Evolutionary conservation across 768 basidiomycete species (phyloP).

Genomic region (Hysterangium stoloniferum): DNA sequence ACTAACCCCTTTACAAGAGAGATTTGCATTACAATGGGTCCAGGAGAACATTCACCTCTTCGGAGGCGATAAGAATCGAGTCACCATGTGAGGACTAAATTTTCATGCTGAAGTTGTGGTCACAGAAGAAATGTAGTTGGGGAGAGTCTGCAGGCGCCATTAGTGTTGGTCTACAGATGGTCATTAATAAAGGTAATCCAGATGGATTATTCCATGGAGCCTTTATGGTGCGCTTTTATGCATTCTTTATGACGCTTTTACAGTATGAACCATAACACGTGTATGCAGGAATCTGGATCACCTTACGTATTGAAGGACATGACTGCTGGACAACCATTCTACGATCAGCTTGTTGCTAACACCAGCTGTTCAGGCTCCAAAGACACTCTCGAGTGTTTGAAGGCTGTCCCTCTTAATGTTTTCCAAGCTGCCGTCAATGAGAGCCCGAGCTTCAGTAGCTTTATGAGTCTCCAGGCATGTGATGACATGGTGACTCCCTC

Average conservation of each 20-base stretch:
- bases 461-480: constrained; percentile 13
- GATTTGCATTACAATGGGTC: constrained; percentile 29
- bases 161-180: constrained; percentile 43
- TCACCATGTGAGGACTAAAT: constrained; percentile 2
- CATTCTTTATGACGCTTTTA: not conserved
- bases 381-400: constrained; percentile 36
- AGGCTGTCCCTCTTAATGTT: constrained; percentile 28
- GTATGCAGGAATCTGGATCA: constrained; percentile 32
- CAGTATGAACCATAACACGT: not conserved
- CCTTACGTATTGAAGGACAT: constrained; percentile 38
- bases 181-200: constrained; percentile 36
- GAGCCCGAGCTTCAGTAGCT: constrained; percentile 32
- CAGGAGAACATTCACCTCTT: constrained; percentile 28
- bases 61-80: constrained; percentile 26
- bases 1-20: not conserved
- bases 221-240: constrained; percentile 31
- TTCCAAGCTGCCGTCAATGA: constrained; percentile 34
- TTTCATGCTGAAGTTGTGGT: not conserved
- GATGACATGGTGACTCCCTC: no score
- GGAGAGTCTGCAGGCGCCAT: constrained; percentile 56
- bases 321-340: constrained; percentile 35
- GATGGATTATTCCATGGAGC: constrained; percentile 41
- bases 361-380: constrained; percentile 32
- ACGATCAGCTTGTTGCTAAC: constrained; percentile 34
- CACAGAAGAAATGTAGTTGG: constrained; percentile 28